Percentiles rank a stretch among this genome's conserved stretches.
phyloP scores from a whole-genome alignment of 768 basidiomycete genomes.

The Auricularia sp. region DNA sequence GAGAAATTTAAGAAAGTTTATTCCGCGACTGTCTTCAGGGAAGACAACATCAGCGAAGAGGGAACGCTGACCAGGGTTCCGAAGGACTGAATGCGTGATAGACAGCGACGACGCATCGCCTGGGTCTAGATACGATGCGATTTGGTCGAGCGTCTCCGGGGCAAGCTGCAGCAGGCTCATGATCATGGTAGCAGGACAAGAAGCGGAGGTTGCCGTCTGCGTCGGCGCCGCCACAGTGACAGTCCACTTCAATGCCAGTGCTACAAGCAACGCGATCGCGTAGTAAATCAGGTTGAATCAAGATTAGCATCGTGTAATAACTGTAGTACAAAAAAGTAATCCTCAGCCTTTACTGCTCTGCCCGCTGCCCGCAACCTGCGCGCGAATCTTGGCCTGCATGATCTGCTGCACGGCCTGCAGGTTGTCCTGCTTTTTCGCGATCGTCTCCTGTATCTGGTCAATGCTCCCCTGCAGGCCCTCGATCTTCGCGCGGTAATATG shows the following conservation, averaged over 20 bases:
- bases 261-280: not conserved
- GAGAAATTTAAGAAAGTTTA: no score
- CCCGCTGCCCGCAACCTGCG: constrained; percentile 13
- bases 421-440: constrained; percentile 86
- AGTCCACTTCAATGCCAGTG: not conserved
- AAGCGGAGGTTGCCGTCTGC: not conserved
- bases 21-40: not conserved
- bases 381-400: constrained; percentile 53
- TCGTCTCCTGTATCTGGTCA: constrained; percentile 78
- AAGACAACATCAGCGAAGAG: not conserved
- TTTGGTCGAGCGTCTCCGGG: not conserved
- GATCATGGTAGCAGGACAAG: not conserved
- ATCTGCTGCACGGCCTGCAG: constrained; percentile 62
- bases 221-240: not conserved
- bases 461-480: constrained; percentile 75
- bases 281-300: not conserved
- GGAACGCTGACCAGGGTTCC: not conserved
- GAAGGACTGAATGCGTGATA: not conserved
- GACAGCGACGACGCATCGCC: not conserved
- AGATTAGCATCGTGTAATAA: no score
- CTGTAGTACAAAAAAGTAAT: not conserved
- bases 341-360: not conserved
- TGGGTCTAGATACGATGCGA: not conserved
- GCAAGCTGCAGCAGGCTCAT: not conserved
- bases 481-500: constrained; percentile 74